Conservation (phyloP, 495 filamentous ascomycete species). For the Penicillium cosmopolitanum region DNA sequence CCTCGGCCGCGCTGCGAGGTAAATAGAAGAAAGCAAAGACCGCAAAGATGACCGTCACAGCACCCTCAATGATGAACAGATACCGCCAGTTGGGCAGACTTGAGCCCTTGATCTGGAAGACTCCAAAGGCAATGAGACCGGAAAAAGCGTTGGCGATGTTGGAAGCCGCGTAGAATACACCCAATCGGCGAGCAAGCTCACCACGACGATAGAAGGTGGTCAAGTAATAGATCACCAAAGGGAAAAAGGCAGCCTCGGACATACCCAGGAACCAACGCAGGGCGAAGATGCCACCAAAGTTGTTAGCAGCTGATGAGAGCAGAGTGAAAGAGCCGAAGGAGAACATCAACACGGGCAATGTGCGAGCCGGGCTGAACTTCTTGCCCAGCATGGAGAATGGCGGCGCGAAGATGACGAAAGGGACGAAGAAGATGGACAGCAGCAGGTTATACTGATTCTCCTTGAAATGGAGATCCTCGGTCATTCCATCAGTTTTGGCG, state of each 20-base stretch:
- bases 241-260: constrained; percentile 72
- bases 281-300: constrained; percentile 65
- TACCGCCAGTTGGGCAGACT: constrained; percentile 64
- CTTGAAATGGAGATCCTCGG: constrained; percentile 58
- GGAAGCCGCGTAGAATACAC: constrained; percentile 74
- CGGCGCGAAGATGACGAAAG: constrained; percentile 68
- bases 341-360: constrained; percentile 68
- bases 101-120: constrained; percentile 68
- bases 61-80: constrained; percentile 75
- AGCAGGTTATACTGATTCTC: constrained; percentile 69
- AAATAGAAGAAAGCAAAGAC: constrained; percentile 69
- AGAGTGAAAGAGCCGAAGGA: constrained; percentile 61
- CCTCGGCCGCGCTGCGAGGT: constrained; percentile 61
- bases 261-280: constrained; percentile 61
- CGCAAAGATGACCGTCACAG: constrained; percentile 63
- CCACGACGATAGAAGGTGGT: constrained; percentile 72
- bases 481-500: constrained; percentile 65
- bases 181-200: constrained; percentile 74
- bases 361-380: constrained; percentile 61
- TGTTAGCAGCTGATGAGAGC: constrained; percentile 56
- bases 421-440: constrained; percentile 72
- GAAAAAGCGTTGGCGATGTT: constrained; percentile 73
- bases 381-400: constrained; percentile 67
- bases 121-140: constrained; percentile 71
- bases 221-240: constrained; percentile 61